Evolutionary conservation across 2,329 filamentous ascomycete genomes (phyloP).

Genomic region (Teratosphaeria epicoccoides): DNA sequence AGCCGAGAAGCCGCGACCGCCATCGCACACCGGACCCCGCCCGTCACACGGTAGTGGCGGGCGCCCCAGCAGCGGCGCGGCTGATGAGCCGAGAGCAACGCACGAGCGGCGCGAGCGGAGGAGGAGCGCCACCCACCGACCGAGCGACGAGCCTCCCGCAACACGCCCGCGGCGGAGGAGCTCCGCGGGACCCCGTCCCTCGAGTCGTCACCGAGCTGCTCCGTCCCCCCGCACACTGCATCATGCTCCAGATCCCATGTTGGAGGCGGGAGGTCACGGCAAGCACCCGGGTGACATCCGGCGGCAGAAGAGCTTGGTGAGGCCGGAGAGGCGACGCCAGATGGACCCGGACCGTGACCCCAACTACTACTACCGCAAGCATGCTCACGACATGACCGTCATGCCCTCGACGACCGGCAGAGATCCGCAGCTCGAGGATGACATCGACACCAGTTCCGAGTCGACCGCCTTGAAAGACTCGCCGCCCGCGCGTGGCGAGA

Average conservation of each 20-base stretch:
- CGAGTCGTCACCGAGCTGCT: conserved; percentile 24
- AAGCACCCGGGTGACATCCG: conserved; percentile 40
- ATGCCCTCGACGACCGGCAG: conserved; percentile 86
- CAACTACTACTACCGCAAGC: conserved; percentile 91
- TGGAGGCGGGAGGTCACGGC: conserved; percentile 29
- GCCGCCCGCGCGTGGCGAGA: conserved; percentile 29
- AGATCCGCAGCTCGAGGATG: conserved; percentile 67
- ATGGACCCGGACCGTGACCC: conserved; percentile 74
- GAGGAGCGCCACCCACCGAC: not conserved
- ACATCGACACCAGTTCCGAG: conserved; percentile 50
- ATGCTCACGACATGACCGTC: conserved; percentile 85
- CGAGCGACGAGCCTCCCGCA: not conserved
- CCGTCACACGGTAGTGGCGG: conserved; percentile 2
- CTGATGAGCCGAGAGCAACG: conserved; percentile 1
- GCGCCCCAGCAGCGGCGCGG: not conserved
- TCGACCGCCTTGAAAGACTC: conserved; percentile 27
- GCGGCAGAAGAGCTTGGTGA: conserved; percentile 79
- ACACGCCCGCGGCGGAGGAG: conserved; percentile 13
- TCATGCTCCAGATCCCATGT: conserved; percentile 44
- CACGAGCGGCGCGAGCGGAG: conserved; percentile 3
- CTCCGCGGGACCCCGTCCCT: conserved; percentile 12
- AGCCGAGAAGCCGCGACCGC: conserved; percentile 1
- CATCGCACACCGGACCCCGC: conserved; percentile 4
- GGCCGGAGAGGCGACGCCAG: conserved; percentile 68
- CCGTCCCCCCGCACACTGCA: conserved; percentile 36